Base-by-base conservation (phyloP, 2,329 filamentous ascomycete species). In the Monilinia vaccinii-corymbosi region DNA sequence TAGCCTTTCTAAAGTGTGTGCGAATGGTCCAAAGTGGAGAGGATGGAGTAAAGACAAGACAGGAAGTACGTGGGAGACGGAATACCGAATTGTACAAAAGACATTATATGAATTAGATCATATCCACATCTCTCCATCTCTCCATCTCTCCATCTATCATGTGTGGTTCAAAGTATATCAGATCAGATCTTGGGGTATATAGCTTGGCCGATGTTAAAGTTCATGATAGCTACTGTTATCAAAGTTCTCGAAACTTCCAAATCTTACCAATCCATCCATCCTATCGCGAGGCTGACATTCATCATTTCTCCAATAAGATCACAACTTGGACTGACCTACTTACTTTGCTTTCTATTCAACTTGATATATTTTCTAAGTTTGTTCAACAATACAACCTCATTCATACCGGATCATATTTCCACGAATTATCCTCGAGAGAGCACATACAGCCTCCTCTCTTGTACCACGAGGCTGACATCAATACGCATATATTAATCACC, bases 41-140 rank as follows among this genome's bases (percentile, higher is more conserved):
- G 31, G 40, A 32, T 42, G 16, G 28, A 60, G 34, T 28, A 32
- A 48, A 47, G 36, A 38, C n/a, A 51, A 45, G 36, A 58, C n/a
- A n/a, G n/a, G n/a, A n/a, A 58, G 56, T 45, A 36, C 36, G 36
- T 44, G 45, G 34, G 47, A 36, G 46, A 53, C 23, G 36, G 56
- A 38, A 60, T 42, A 55, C 36, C 23, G 36, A 44, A 57, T 50
- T 60, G 58, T 60, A 60, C 52, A 60, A 60, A 60, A 57, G 25
- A 50, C n/a, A 52, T 55, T 18, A 46, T 36, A 21, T 47, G 34
- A 56, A 60, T 49, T 60, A 60, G 52, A 60, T 18, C 46, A 23
- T 46, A 14, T 34, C 14, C 10, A 7, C n/a, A 40, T 14, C 18
- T 52, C 14, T 23, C 14, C 9, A 44, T 42, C 11, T n/a, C n/a